Conservation (phyloP, 305 asterid species). For the Euphrasia arctica region DNA sequence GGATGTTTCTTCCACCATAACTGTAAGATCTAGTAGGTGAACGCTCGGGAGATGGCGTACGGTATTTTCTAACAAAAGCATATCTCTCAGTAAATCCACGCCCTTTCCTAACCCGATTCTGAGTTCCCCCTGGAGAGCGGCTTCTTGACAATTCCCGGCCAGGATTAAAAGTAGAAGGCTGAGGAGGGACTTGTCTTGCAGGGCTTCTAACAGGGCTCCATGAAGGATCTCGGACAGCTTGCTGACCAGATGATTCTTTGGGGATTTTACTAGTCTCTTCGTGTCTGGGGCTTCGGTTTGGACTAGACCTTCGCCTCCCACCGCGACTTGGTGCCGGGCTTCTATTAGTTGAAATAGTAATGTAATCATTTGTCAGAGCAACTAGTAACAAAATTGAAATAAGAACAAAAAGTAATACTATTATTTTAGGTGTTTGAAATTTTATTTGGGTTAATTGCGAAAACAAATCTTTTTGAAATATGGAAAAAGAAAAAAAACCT, state of each 20-base stretch:
- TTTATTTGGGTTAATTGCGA: not conserved
- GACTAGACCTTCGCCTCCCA: constrained; percentile 40
- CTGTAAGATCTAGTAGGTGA: constrained; percentile 60
- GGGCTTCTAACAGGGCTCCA: constrained; percentile 46
- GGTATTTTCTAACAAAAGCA: constrained; percentile 82
- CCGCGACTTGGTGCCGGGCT: constrained; percentile 45
- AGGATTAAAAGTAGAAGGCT: constrained; percentile 42
- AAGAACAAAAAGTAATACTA: not conserved
- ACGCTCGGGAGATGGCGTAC: constrained; percentile 93
- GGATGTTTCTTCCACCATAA: constrained; percentile 69
- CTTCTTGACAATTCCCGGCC: constrained; percentile 48
- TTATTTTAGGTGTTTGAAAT: no score
- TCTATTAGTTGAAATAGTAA: constrained; percentile 35
- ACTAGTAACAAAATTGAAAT: constrained; percentile 1
- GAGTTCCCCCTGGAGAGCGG: constrained; percentile 74
- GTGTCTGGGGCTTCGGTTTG: constrained; percentile 43
- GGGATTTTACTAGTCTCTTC: constrained; percentile 31
- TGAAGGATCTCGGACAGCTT: constrained; percentile 35
- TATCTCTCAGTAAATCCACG: constrained; percentile 87
- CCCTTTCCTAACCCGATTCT: constrained; percentile 85
- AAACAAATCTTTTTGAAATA: no score
- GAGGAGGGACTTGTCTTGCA: constrained; percentile 31
- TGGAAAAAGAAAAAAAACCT: no score
- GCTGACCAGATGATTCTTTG: constrained; percentile 33
- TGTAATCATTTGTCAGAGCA: constrained; percentile 4